Conservation (phyloP, 1,284 basidiomycete species). For the Cutaneotrichosporon spelunceum region DNA sequence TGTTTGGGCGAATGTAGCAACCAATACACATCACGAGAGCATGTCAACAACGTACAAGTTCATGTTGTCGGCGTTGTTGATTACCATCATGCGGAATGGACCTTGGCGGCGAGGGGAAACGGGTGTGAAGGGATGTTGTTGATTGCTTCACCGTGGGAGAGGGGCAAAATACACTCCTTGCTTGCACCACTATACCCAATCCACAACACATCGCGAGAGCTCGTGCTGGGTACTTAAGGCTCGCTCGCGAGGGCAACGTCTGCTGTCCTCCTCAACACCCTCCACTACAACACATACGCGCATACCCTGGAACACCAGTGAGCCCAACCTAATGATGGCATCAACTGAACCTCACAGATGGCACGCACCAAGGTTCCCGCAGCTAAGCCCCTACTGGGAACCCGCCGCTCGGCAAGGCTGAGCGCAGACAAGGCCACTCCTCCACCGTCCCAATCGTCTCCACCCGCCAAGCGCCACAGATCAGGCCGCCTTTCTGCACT, state of each 20-base stretch:
- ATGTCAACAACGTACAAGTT: no score
- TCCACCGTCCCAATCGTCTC: background rate
- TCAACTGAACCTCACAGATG: background rate
- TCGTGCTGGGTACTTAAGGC: background rate
- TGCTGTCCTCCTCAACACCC: background rate
- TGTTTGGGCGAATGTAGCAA: no score
- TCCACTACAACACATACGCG: background rate
- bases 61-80: no score
- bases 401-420: background rate
- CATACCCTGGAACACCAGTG: background rate
- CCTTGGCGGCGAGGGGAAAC: no score
- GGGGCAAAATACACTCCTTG: background rate
- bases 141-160: no score
- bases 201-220: no score
- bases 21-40: no score
- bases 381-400: background rate
- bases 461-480: no score
- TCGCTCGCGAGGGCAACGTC: background rate
- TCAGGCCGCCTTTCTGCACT: no score
- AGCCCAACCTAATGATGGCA: background rate
- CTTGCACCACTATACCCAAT: background rate
- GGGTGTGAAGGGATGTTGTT: no score
- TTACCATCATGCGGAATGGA: no score
- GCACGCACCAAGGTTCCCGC: background rate
- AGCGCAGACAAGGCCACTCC: background rate